These are phyloP conservation scores for Anacardium occidentale DNA, from an alignment of 345 rosid species.

Conservation along the genomic window DNA sequence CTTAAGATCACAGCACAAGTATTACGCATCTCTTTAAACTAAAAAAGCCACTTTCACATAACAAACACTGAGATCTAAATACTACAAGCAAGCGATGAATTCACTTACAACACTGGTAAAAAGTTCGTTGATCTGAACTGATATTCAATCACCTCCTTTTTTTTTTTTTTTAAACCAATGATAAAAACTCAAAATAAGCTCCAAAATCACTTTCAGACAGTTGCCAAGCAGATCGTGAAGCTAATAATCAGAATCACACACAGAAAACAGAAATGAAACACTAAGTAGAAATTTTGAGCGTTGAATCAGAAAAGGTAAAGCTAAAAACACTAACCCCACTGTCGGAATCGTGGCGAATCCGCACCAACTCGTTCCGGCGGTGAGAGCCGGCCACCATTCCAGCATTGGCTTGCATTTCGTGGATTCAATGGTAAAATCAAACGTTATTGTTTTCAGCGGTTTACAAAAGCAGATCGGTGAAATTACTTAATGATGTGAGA, in stretches of 20 bases:
- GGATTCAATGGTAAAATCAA: conserved; percentile 1
- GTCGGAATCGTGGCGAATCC: conserved; percentile 97
- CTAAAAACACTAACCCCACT: conserved; percentile 68
- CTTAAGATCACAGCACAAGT: background rate
- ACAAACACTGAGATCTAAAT: conserved; percentile 21
- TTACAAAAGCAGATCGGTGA: conserved; percentile 13
- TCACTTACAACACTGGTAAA: background rate
- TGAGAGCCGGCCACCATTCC: conserved; percentile 98
- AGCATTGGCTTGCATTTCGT: conserved; percentile 80
- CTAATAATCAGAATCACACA: background rate
- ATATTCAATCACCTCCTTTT: background rate
- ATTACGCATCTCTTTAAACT: background rate
- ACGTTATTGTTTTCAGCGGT: background rate
- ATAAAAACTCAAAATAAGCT: conserved; percentile 11
- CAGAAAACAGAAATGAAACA: background rate
- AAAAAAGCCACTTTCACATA: conserved; percentile 12
- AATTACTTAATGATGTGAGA: background rate
- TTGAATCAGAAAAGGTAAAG: conserved; percentile 4
- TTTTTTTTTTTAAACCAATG: background rate
- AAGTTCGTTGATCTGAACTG: background rate
- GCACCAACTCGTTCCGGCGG: conserved; percentile 93
- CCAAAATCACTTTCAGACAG: conserved; percentile 16
- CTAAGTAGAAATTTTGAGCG: background rate
- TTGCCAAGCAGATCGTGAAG: conserved; percentile 27
- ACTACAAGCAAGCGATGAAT: conserved; percentile 6